Conservation (phyloP, 371 early-diverging fungal species). For the Mucor saturninus region DNA sequence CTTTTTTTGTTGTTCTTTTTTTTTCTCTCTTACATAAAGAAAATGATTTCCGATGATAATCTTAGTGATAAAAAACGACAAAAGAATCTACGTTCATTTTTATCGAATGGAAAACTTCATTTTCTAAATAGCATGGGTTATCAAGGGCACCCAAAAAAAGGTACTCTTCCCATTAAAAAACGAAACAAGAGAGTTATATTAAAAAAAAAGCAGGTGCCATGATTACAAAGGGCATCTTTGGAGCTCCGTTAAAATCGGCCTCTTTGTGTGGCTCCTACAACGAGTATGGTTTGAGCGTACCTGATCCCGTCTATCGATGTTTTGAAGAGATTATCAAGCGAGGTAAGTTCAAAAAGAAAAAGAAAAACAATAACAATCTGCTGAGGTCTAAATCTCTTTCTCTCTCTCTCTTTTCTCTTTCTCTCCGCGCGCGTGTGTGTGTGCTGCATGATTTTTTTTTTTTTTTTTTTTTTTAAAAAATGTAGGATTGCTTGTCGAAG, state of each 20-base stretch:
- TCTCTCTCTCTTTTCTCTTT: background rate
- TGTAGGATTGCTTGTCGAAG: slow-evolving; percentile 42
- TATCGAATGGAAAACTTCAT: slow-evolving; percentile 20
- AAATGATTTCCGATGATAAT: slow-evolving; percentile 16
- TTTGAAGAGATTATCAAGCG: slow-evolving; percentile 46
- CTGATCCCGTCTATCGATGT: slow-evolving; percentile 46
- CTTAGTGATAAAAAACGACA: slow-evolving; percentile 22
- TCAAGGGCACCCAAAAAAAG: background rate
- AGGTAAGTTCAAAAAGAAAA: slow-evolving; percentile 24
- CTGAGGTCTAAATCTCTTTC: slow-evolving; percentile 10
- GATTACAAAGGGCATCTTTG: slow-evolving; percentile 44
- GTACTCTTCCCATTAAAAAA: slow-evolving; percentile 8
- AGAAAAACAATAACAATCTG: slow-evolving; percentile 9
- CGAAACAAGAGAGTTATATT: background rate
- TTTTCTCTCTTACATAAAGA: background rate
- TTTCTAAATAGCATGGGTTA: slow-evolving; percentile 22
- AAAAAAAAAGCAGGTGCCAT: slow-evolving; percentile 2
- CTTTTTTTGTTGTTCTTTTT: background rate
- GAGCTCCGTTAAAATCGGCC: slow-evolving; percentile 44
- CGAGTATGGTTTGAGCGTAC: slow-evolving; percentile 34
- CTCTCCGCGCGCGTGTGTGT: background rate
- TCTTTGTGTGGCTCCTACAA: slow-evolving; percentile 39
- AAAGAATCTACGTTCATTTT: slow-evolving; percentile 22
- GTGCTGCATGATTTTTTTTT: slow-evolving; percentile 5
- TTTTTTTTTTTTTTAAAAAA: background rate